These are phyloP conservation scores for Podila minutissima DNA, from an alignment of 192 early-diverging fungal genomes.

Conservation along the genomic window DNA sequence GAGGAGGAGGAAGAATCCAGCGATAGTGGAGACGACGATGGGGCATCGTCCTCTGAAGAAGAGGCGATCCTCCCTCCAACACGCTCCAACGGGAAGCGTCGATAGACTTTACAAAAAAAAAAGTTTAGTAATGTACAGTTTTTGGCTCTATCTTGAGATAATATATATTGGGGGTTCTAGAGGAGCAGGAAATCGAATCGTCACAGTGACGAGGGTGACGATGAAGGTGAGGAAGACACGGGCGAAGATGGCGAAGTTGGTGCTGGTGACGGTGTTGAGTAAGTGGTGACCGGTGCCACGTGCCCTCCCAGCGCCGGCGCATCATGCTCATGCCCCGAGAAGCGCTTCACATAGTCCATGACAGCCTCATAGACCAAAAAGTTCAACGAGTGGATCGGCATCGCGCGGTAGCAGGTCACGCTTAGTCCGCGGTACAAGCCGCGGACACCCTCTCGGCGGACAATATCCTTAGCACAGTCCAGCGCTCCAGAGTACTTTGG, in stretches of 20 bases:
- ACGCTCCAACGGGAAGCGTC: constrained; percentile 21
- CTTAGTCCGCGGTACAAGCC: constrained; percentile 80
- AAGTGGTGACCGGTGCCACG: background rate
- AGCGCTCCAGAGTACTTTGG: constrained; percentile 52
- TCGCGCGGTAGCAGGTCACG: constrained; percentile 78
- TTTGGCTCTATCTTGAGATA: background rate
- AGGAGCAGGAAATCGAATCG: too few species aligned
- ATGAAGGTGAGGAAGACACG: too few species aligned
- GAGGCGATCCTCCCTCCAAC: constrained; percentile 29
- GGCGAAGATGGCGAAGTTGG: background rate
- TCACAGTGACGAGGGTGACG: background rate
- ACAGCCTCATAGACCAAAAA: constrained; percentile 79
- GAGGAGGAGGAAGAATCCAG: constrained; percentile 10
- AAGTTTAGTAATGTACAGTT: background rate
- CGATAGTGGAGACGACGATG: constrained; percentile 32
- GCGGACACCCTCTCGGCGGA: constrained; percentile 59
- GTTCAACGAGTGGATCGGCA: constrained; percentile 86
- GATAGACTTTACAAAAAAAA: background rate
- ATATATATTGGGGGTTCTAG: too few species aligned
- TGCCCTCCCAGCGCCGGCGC: constrained; percentile 6
- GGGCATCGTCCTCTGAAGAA: constrained; percentile 37
- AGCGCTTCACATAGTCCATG: constrained; percentile 42
- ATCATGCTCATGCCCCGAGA: constrained; percentile 38
- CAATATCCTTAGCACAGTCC: constrained; percentile 63
- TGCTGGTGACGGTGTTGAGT: background rate